Conservation (phyloP, 805 yeast species). For the Wickerhamiella galacta region DNA sequence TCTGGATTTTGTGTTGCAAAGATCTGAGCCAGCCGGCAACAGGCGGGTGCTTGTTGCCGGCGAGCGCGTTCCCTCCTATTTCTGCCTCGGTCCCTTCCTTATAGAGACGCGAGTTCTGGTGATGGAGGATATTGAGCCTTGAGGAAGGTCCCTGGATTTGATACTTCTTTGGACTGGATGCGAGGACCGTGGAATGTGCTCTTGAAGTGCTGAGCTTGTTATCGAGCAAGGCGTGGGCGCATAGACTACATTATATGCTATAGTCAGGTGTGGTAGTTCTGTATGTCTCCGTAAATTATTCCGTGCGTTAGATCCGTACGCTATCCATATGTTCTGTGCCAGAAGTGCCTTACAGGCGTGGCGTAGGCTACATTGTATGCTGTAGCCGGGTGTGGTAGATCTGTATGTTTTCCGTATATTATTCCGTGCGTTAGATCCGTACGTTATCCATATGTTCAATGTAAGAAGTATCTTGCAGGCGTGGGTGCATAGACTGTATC, state of each 20-base stretch:
- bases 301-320: neutral
- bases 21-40: neutral
- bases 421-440: too few species aligned
- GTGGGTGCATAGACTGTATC: too few species aligned
- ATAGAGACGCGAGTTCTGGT: constrained; percentile 19
- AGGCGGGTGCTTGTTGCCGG: neutral
- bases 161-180: constrained; percentile 10
- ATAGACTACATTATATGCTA: constrained; percentile 12
- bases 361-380: too few species aligned
- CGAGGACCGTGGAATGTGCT: constrained; percentile 15
- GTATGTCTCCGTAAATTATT: neutral
- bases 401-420: too few species aligned
- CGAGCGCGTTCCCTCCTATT: constrained; percentile 22
- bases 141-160: constrained; percentile 10
- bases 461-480: too few species aligned
- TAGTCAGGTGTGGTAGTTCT: too few species aligned
- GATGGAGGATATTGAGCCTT: constrained; percentile 20
- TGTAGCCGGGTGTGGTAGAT: too few species aligned
- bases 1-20: too few species aligned
- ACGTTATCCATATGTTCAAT: too few species aligned
- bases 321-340: too few species aligned
- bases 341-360: too few species aligned
- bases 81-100: constrained; percentile 19
- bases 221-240: constrained; percentile 12
- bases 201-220: constrained; percentile 9